phyloP scores from a whole-genome alignment of 805 yeast species.

The Saccharomycopsis javanensis region DNA sequence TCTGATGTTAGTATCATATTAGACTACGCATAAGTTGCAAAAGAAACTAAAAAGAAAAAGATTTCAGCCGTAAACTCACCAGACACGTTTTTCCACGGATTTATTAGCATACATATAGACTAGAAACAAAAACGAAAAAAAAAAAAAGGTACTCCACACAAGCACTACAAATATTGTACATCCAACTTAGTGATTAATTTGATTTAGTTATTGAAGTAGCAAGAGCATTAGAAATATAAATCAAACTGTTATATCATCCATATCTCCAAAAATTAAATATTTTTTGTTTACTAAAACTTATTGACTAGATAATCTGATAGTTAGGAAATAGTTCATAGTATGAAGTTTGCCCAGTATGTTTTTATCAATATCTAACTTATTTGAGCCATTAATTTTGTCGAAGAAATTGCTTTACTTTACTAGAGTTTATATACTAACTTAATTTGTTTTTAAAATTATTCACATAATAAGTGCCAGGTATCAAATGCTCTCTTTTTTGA shows the following conservation, averaged over 20 bases:
- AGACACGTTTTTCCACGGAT: background rate
- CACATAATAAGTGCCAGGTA: background rate
- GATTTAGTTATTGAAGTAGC: too few relatives aligned
- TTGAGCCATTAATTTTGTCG: background rate
- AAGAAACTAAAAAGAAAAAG: too few relatives aligned
- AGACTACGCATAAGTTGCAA: too few relatives aligned
- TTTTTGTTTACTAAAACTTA: background rate
- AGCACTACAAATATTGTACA: too few relatives aligned
- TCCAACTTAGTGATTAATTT: too few relatives aligned
- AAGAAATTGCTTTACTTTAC: background rate
- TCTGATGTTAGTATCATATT: too few relatives aligned
- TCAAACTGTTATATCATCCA: too few relatives aligned
- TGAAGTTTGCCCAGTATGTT: conserved; percentile 25
- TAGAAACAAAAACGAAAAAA: background rate
- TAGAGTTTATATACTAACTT: background rate
- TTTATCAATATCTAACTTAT: background rate
- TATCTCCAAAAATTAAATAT: background rate
- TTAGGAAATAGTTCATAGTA: conserved; percentile 1
- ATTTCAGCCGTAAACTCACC: too few relatives aligned
- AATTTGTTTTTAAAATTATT: background rate
- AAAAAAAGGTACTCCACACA: too few relatives aligned
- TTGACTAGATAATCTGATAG: background rate
- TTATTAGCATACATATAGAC: background rate
- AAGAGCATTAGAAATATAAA: too few relatives aligned
- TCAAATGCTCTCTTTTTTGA: background rate